Percentiles rank a stretch among this genome's conserved stretches.
Evolutionary conservation across 129 eudicot genomes (phyloP).

Genomic region (Flaveria trinervia): DNA sequence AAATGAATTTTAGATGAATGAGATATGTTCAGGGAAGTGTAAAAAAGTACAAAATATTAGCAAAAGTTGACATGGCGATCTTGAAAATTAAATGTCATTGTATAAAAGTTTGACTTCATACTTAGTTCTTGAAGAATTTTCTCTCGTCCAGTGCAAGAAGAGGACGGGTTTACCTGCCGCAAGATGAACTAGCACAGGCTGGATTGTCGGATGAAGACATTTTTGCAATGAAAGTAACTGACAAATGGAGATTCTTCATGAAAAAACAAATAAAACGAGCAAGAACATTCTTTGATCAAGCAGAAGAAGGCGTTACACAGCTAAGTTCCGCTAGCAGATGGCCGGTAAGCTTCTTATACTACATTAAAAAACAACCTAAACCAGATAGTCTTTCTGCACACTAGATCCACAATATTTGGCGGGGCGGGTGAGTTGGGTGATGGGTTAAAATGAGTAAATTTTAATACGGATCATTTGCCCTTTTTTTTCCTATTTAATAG

Average conservation of each 20-base stretch:
- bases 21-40: neutral
- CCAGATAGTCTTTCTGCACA: neutral
- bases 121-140: neutral
- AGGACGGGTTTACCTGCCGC: conserved; percentile 92
- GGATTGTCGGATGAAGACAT: conserved; percentile 93
- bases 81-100: neutral
- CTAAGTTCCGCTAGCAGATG: conserved; percentile 94
- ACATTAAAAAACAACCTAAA: neutral
- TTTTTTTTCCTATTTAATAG: neutral
- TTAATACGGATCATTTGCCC: neutral
- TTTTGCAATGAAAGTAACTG: conserved; percentile 87
- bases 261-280: conserved; percentile 92
- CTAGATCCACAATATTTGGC: neutral
- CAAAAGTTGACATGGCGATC: neutral
- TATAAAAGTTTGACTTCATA: conserved; percentile 16
- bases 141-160: conserved; percentile 71
- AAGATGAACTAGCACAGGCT: conserved; percentile 88
- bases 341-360: conserved; percentile 67
- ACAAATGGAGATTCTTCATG: conserved; percentile 94
- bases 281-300: conserved; percentile 89
- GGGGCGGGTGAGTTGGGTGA: conserved; percentile 8
- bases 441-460: neutral
- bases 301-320: conserved; percentile 86
- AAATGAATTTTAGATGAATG: neutral
- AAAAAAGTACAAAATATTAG: neutral